Percentiles rank a stretch among this genome's conserved stretches.
Conservation (phyloP, 2,329 filamentous ascomycete species). For the Didymella pomorum region DNA sequence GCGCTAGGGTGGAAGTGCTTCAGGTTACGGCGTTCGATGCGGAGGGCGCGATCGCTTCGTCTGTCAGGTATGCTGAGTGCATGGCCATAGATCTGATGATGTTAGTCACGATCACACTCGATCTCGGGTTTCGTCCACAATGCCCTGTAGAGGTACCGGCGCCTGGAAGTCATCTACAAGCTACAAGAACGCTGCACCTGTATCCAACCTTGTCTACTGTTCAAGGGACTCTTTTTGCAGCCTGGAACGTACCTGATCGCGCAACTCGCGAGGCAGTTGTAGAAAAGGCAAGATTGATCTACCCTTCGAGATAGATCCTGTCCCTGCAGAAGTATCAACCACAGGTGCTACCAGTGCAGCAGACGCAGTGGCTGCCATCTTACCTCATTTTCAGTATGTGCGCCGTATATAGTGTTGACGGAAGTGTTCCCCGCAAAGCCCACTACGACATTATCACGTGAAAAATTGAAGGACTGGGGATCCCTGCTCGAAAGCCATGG, state of each 20-base stretch:
- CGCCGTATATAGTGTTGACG: conserved; percentile 25
- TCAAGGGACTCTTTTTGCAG: background rate
- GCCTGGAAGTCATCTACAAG: no score
- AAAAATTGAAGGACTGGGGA: background rate
- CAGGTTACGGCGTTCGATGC: conserved; percentile 48
- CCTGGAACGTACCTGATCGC: conserved; percentile 41
- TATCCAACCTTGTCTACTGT: background rate
- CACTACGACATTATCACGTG: conserved; percentile 11
- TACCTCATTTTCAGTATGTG: conserved; percentile 20
- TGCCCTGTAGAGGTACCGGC: no score
- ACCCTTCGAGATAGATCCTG: conserved; percentile 6
- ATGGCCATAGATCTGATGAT: conserved; percentile 43
- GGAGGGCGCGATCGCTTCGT: conserved; percentile 36
- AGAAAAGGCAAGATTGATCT: conserved; percentile 40
- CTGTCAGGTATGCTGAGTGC: conserved; percentile 36
- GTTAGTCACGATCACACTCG: background rate
- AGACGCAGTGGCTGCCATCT: conserved; percentile 25
- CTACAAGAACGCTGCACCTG: background rate
- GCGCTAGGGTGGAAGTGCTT: conserved; percentile 44
- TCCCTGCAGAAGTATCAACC: conserved; percentile 16
- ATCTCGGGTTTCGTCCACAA: background rate
- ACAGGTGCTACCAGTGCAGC: conserved; percentile 14
- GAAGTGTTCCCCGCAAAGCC: conserved; percentile 10
- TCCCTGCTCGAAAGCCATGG: conserved; percentile 19
- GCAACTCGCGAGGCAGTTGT: conserved; percentile 47